phyloP scores from a whole-genome alignment of 2,329 filamentous ascomycete genomes.

The Botryotinia calthae region DNA sequence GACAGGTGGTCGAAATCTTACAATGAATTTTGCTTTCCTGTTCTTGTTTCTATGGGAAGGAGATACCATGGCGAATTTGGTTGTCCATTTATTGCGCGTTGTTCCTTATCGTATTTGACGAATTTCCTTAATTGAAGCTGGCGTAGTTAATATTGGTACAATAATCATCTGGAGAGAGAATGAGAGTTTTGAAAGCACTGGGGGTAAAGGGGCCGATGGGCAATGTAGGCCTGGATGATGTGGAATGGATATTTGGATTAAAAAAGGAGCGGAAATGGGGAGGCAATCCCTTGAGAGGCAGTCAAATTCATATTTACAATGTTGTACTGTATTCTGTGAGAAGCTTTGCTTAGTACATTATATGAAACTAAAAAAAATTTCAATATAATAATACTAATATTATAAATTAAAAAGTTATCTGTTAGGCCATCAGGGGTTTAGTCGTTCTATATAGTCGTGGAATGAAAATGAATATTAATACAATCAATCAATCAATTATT shows the following conservation, averaged over 20 bases:
- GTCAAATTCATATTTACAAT: neutral
- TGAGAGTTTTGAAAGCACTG: neutral
- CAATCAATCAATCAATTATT: too few species aligned
- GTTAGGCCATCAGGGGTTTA: too few species aligned
- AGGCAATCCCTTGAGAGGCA: neutral
- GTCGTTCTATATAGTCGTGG: too few species aligned
- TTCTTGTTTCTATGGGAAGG: neutral
- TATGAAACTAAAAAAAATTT: neutral
- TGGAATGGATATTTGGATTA: neutral
- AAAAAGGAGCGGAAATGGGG: neutral
- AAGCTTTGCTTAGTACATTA: neutral
- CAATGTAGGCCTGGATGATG: neutral
- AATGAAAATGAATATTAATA: too few species aligned
- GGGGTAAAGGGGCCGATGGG: neutral
- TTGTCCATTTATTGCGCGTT: neutral
- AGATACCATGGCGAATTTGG: constrained; percentile 5
- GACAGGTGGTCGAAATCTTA: neutral
- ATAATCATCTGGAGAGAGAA: neutral
- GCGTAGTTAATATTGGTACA: neutral
- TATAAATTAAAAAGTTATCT: too few species aligned
- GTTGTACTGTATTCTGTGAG: neutral
- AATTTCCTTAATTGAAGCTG: neutral
- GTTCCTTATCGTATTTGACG: neutral
- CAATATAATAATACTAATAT: too few species aligned
- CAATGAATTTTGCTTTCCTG: neutral